Evolutionary conservation across 345 rosid genomes (phyloP).

Genomic region (Hirschfeldia incana): DNA sequence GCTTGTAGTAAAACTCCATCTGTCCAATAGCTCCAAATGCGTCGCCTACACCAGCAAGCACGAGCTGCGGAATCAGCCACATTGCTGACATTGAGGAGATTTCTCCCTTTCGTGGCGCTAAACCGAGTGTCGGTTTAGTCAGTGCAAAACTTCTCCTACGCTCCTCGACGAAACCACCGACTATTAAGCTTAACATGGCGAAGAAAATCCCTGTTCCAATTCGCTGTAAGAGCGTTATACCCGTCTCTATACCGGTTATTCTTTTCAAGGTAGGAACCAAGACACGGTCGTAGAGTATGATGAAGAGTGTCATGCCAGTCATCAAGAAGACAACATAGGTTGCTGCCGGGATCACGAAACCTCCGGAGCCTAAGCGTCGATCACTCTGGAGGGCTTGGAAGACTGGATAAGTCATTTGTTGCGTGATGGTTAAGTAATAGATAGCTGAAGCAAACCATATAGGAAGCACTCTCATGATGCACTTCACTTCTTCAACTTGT

Average conservation of each 20-base stretch:
- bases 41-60: slow-evolving; percentile 50
- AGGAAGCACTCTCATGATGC: slow-evolving; percentile 57
- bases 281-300: slow-evolving; percentile 53
- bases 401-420: slow-evolving; percentile 57
- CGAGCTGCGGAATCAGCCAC: slow-evolving; percentile 57
- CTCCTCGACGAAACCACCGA: slow-evolving; percentile 49
- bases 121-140: slow-evolving; percentile 50
- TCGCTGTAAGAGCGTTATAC: slow-evolving; percentile 49
- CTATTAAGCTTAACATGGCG: slow-evolving; percentile 38
- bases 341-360: slow-evolving; percentile 59
- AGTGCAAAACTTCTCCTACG: slow-evolving; percentile 46
- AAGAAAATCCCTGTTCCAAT: slow-evolving; percentile 51
- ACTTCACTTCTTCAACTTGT: slow-evolving; percentile 75
- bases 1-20: slow-evolving; percentile 55
- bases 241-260: slow-evolving; percentile 48
- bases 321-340: slow-evolving; percentile 55
- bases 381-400: slow-evolving; percentile 66
- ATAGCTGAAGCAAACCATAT: slow-evolving; percentile 56
- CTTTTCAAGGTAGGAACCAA: slow-evolving; percentile 46
- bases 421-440: slow-evolving; percentile 44
- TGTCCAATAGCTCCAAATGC: slow-evolving; percentile 48
- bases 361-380: slow-evolving; percentile 45
- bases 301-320: slow-evolving; percentile 53
- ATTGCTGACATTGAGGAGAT: slow-evolving; percentile 58
- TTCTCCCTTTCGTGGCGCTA: slow-evolving; percentile 45